Conservation (phyloP, 148 eudicot genomes). For the Dysphania ambrosioides region DNA sequence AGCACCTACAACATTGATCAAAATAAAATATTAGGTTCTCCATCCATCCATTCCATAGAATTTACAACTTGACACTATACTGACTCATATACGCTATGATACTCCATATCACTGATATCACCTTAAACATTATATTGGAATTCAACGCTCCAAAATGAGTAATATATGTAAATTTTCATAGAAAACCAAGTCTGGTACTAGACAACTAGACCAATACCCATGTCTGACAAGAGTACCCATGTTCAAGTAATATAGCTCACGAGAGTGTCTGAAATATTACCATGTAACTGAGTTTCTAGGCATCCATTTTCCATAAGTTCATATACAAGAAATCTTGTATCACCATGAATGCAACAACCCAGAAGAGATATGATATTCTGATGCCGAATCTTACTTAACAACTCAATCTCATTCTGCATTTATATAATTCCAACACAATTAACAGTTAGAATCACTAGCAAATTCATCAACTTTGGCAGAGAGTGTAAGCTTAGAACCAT, state of each 20-base stretch:
- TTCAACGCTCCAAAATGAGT: too few relatives aligned
- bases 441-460: background rate
- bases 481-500: slow-evolving; percentile 1
- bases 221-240: too few relatives aligned
- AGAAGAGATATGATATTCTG: slow-evolving; percentile 52
- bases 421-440: slow-evolving; percentile 10
- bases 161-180: too few relatives aligned
- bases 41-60: background rate
- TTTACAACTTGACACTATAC: background rate
- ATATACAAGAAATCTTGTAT: slow-evolving; percentile 49
- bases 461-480: slow-evolving; percentile 2
- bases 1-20: slow-evolving; percentile 40
- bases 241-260: background rate
- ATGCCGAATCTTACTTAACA: slow-evolving; percentile 58
- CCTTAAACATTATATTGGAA: too few relatives aligned
- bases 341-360: slow-evolving; percentile 60
- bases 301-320: slow-evolving; percentile 65
- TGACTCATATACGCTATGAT: background rate
- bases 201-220: too few relatives aligned
- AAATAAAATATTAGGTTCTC: slow-evolving; percentile 3
- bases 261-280: slow-evolving; percentile 28
- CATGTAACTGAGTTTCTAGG: slow-evolving; percentile 59
- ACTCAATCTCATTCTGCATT: slow-evolving; percentile 55
- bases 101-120: too few relatives aligned
- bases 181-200: background rate